Base-by-base conservation (phyloP, 495 filamentous ascomycete genomes). In the Annulohypoxylon nitens region DNA sequence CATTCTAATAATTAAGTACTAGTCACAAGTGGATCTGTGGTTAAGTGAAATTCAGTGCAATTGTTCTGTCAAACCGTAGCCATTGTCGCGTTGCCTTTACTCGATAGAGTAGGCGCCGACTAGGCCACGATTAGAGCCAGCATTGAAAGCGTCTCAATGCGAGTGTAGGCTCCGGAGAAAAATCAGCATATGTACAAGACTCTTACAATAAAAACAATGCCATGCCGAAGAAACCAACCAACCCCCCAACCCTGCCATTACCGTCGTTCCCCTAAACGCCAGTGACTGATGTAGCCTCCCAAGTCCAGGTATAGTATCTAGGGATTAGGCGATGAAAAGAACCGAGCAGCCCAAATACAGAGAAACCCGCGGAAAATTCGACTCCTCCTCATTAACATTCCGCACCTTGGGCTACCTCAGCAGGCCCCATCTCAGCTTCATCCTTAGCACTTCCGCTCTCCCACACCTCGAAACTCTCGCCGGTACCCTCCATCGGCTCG, bases 381-480 rank as follows among this genome's bases (percentile, higher is more conserved):
- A 26, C 48, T 20, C 7, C 10, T 34, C 39, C 0, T 47, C 48
- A 66, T 70, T 63, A 73, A 50, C 67, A 74, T 20, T 65, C 69
- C 53, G 53, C 53, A 3, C 4, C 53, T n/a, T 53, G 48, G 2
- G 70, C 11, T 26, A 48, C 45, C 10, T 64, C 67, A 11, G 59
- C 37, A 20, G 77, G 37, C 1, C 75, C 69, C 7, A 67, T 69
- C 34, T 79, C 79, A 10, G 67, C 66, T 58, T 84, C 87, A 43
- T 86, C 88, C 61, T 86, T 87, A 18, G 87, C 84, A 71, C 86
- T 89, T 41, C 81, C 85, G 75, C 88, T 90, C 80, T 91, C 89
- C 89, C 88, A 91, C 26, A 92, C 83, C 78, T 90, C 87, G 75
- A 88, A 88, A 67, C 78, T 83, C 67, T 86, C 85, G 37, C 81